Evolutionary conservation across 2,329 filamentous ascomycete genomes (phyloP).

Genomic region (Alternaria rosae): DNA sequence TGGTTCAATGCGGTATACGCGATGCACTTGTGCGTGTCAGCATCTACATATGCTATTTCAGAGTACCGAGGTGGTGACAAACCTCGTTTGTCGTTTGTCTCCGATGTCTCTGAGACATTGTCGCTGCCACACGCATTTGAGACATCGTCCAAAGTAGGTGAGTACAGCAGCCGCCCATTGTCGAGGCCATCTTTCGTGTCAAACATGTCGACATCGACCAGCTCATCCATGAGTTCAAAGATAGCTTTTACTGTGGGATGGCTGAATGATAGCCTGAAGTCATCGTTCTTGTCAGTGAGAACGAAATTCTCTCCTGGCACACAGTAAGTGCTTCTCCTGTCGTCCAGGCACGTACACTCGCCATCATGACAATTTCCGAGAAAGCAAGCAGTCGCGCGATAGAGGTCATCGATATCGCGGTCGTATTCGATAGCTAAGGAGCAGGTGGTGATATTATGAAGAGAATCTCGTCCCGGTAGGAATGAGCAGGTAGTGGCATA

Average conservation of each 20-base stretch:
- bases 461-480: slow-evolving; percentile 10
- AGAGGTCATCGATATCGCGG: slow-evolving; percentile 6
- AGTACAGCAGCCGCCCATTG: background rate
- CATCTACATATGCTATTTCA: slow-evolving; percentile 8
- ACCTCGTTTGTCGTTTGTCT: background rate
- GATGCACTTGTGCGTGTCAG: slow-evolving; percentile 5
- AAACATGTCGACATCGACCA: background rate
- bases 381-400: slow-evolving; percentile 10
- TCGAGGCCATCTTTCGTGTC: background rate
- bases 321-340: background rate
- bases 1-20: slow-evolving; percentile 14
- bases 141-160: background rate
- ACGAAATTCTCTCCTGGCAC: background rate
- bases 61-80: background rate
- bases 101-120: slow-evolving; percentile 5
- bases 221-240: background rate
- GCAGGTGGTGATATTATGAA: background rate
- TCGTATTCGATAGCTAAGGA: slow-evolving; percentile 9
- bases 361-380: slow-evolving; percentile 4
- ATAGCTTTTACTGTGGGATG: background rate
- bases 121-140: background rate
- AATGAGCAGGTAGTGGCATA: background rate
- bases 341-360: slow-evolving; percentile 8
- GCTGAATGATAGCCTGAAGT: background rate
- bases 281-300: background rate